Conservation (phyloP, 495 filamentous ascomycete genomes). For the Lentithecium fluviatile region DNA sequence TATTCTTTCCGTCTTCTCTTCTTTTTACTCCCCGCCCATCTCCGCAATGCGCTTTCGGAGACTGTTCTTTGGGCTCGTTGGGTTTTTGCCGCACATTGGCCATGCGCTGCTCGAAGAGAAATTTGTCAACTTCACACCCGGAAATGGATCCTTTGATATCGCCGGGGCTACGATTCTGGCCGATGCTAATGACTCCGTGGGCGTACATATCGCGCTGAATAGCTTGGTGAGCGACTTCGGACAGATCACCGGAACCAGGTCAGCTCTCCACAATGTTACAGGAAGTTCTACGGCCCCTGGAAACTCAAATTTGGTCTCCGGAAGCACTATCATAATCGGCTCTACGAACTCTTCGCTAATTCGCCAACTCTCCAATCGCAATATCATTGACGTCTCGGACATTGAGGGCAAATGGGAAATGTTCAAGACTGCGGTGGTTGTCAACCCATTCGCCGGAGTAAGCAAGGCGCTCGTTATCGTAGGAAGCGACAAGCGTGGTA, state of each 20-base stretch:
- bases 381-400: slow-evolving; percentile 12
- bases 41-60: too few relatives aligned
- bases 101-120: slow-evolving; percentile 12
- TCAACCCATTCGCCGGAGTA: slow-evolving; percentile 11
- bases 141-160: slow-evolving; percentile 12
- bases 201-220: slow-evolving; percentile 10
- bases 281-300: not conserved
- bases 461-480: slow-evolving; percentile 19
- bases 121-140: slow-evolving; percentile 6
- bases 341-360: slow-evolving; percentile 15
- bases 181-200: slow-evolving; percentile 7
- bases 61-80: too few relatives aligned
- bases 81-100: too few relatives aligned
- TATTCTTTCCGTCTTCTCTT: too few relatives aligned
- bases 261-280: slow-evolving; percentile 10
- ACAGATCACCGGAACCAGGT: slow-evolving; percentile 9
- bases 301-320: not conserved
- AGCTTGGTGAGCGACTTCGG: slow-evolving; percentile 10
- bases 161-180: slow-evolving; percentile 9
- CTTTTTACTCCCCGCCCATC: too few relatives aligned
- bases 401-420: slow-evolving; percentile 27
- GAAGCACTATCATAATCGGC: slow-evolving; percentile 12
- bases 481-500: slow-evolving; percentile 25
- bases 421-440: slow-evolving; percentile 14
- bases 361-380: not conserved